These are phyloP conservation scores for Discostella stelligeroides DNA, from an alignment of 108 stramenopile species.

Conservation along the genomic window DNA sequence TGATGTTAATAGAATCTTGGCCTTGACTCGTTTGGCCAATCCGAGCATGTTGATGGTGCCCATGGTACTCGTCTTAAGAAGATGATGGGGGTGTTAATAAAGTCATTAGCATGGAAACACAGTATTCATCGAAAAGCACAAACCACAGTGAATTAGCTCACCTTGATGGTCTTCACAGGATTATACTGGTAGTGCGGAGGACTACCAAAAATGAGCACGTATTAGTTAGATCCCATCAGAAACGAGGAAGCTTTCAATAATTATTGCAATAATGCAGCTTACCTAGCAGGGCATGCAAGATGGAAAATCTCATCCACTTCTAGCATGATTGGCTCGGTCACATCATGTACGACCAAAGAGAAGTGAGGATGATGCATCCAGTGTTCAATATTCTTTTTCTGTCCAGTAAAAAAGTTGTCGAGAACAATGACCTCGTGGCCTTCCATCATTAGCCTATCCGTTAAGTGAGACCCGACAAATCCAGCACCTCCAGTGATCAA, in stretches of 20 bases:
- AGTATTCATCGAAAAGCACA: background rate
- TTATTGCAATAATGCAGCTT: too few species aligned
- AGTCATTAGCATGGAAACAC: background rate
- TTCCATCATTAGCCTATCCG: constrained; percentile 96
- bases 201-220: too few species aligned
- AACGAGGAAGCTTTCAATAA: too few species aligned
- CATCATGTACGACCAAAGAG: constrained; percentile 93
- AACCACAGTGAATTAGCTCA: background rate
- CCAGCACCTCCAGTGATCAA: constrained; percentile 97
- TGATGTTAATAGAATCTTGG: constrained; percentile 93
- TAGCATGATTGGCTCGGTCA: constrained; percentile 95
- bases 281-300: constrained; percentile 95
- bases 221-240: too few species aligned
- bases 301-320: constrained; percentile 99
- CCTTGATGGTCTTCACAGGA: constrained; percentile 98
- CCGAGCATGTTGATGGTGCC: constrained; percentile 99
- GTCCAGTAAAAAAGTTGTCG: constrained; percentile 99
- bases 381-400: constrained; percentile 95
- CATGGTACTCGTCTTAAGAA: constrained; percentile 87
- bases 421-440: constrained; percentile 98
- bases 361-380: constrained; percentile 91
- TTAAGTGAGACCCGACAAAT: constrained; percentile 97
- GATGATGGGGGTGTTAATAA: background rate
- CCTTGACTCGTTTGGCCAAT: constrained; percentile 96
- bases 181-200: constrained; percentile 99